phyloP scores from a whole-genome alignment of 1,284 basidiomycete genomes.

The Ceratobasidium papillatum region DNA sequence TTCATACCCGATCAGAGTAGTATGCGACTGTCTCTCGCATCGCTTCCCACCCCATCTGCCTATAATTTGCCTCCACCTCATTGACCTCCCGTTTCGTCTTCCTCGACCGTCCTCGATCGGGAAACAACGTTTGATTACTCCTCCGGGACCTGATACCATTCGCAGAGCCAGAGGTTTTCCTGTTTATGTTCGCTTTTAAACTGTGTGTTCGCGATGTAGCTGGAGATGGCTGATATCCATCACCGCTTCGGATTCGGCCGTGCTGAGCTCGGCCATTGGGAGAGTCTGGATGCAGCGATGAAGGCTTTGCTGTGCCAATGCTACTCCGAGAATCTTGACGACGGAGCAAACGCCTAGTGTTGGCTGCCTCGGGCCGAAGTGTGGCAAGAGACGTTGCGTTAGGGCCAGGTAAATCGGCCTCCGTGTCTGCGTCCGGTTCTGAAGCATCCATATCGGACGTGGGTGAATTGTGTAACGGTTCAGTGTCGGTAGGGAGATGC shows the following conservation, averaged over 20 bases:
- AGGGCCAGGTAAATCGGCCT: neutral
- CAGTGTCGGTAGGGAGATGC: constrained; percentile 29
- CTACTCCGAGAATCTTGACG: constrained; percentile 67
- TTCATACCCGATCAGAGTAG: constrained; percentile 67
- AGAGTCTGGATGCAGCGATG: constrained; percentile 14
- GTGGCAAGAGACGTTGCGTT: constrained; percentile 17
- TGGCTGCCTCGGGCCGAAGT: neutral
- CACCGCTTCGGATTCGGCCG: neutral
- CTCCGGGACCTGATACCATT: neutral
- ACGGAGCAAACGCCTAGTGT: neutral
- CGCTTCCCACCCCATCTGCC: constrained; percentile 64
- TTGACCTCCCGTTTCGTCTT: constrained; percentile 21
- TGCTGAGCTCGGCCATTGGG: neutral
- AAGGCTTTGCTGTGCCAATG: constrained; percentile 59
- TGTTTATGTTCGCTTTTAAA: neutral
- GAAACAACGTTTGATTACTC: constrained; percentile 13
- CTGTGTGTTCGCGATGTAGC: constrained; percentile 16
- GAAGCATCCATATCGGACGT: constrained; percentile 26
- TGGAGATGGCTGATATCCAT: constrained; percentile 9
- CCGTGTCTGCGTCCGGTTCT: constrained; percentile 21
- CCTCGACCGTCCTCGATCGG: constrained; percentile 25
- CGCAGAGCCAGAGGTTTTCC: neutral
- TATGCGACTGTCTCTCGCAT: constrained; percentile 65
- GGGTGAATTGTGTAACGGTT: constrained; percentile 35
- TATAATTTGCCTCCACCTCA: constrained; percentile 62